phyloP scores from a whole-genome alignment of 1,284 basidiomycete species.

The Trichosporon coremiiforme region DNA sequence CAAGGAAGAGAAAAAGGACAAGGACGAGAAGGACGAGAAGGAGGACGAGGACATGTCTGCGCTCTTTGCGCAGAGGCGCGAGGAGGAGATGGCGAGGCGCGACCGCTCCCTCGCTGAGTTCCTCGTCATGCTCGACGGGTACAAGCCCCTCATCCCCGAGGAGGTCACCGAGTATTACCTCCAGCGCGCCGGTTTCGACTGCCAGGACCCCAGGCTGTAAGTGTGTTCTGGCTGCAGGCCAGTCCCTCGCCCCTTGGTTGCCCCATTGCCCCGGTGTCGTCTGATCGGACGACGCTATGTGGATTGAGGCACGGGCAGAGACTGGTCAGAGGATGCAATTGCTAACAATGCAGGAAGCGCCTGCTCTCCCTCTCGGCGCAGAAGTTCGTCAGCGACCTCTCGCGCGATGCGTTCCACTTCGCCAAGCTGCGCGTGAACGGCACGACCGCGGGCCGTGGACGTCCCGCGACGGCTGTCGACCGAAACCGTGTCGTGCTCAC shows the following conservation, averaged over 20 bases:
- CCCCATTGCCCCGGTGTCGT: neutral
- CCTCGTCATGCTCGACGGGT: slow-evolving; percentile 92
- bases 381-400: slow-evolving; percentile 97
- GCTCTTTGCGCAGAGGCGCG: slow-evolving; percentile 51
- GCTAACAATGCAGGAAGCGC: slow-evolving; percentile 69
- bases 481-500: slow-evolving; percentile 94
- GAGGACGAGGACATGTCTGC: slow-evolving; percentile 36
- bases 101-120: slow-evolving; percentile 89
- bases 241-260: too few species aligned
- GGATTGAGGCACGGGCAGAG: neutral
- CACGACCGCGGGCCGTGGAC: slow-evolving; percentile 54
- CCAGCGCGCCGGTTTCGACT: slow-evolving; percentile 94
- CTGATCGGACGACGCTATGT: neutral
- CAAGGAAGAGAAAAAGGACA: slow-evolving; percentile 31
- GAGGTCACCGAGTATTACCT: slow-evolving; percentile 98
- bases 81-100: slow-evolving; percentile 75
- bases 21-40: slow-evolving; percentile 27
- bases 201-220: slow-evolving; percentile 86
- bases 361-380: slow-evolving; percentile 93
- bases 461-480: slow-evolving; percentile 61
- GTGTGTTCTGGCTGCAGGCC: slow-evolving; percentile 42
- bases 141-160: slow-evolving; percentile 95
- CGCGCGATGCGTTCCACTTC: slow-evolving; percentile 95
- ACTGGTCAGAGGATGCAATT: too few species aligned
- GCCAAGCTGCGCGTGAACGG: slow-evolving; percentile 79